phyloP scores from a whole-genome alignment of 2,329 filamentous ascomycete species.

The Exophiala alcalophila region DNA sequence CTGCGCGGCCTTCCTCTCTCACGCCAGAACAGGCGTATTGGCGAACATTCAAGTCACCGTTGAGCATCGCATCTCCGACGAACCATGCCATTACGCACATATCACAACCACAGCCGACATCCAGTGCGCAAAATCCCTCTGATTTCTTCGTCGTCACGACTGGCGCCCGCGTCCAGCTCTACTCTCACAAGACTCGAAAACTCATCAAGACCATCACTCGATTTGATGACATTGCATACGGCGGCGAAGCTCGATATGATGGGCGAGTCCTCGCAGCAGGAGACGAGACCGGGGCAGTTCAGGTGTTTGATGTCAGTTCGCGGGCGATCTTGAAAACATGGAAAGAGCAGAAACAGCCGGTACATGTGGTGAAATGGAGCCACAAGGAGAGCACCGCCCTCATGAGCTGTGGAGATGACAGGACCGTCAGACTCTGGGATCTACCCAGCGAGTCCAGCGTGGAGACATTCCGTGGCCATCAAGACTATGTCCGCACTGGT shows the following conservation, averaged over 20 bases:
- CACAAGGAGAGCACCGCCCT: constrained; percentile 80
- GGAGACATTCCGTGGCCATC: constrained; percentile 78
- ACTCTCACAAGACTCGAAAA: constrained; percentile 87
- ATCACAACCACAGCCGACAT: constrained; percentile 60
- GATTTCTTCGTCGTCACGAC: constrained; percentile 86
- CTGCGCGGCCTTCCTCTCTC: constrained; percentile 74
- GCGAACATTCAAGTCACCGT: constrained; percentile 88
- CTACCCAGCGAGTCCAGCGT: constrained; percentile 74
- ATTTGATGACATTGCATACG: constrained; percentile 87
- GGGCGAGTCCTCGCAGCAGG: constrained; percentile 86
- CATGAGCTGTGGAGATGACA: constrained; percentile 88
- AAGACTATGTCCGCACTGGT: constrained; percentile 87
- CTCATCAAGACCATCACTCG: constrained; percentile 90
- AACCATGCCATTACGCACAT: constrained; percentile 89
- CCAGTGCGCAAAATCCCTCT: constrained; percentile 56
- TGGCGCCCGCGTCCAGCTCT: constrained; percentile 87
- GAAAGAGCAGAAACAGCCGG: constrained; percentile 89
- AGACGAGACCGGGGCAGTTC: constrained; percentile 86
- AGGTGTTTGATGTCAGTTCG: constrained; percentile 89
- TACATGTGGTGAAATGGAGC: constrained; percentile 91
- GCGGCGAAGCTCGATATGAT: constrained; percentile 83
- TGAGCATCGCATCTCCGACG: constrained; percentile 85
- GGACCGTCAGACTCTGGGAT: constrained; percentile 91
- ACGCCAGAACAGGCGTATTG: constrained; percentile 96
- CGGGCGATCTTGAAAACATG: constrained; percentile 93